Conservation (phyloP, 768 basidiomycete genomes). For the Tylopilus balloui region DNA sequence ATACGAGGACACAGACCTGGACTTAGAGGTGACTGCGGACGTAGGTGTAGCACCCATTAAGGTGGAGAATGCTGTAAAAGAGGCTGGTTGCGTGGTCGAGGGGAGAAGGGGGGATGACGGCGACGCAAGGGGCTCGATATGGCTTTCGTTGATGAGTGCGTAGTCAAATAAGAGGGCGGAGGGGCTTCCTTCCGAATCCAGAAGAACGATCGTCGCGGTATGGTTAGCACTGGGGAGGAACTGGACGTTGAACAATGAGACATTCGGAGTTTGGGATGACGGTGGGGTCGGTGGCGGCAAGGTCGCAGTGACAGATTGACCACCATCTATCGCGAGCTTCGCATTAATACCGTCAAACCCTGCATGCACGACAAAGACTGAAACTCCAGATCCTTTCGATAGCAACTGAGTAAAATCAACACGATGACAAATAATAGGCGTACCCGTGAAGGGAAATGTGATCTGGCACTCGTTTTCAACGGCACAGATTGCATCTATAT, state of each 20-base stretch:
- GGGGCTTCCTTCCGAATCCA: slow-evolving; percentile 2
- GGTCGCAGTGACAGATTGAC: not conserved
- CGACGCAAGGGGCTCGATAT: not conserved
- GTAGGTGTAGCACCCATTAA: not conserved
- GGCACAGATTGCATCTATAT: slow-evolving; percentile 9
- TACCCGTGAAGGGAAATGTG: slow-evolving; percentile 16
- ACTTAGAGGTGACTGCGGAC: not conserved
- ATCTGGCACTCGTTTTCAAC: slow-evolving; percentile 3
- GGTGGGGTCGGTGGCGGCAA: slow-evolving; percentile 8
- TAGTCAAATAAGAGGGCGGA: slow-evolving; percentile 16
- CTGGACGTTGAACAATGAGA: slow-evolving; percentile 14
- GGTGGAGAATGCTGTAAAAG: not conserved
- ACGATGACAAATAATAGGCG: not conserved
- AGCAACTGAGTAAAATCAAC: not conserved
- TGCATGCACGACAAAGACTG: slow-evolving; percentile 11
- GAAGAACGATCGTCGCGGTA: slow-evolving; percentile 6
- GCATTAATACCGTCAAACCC: slow-evolving; percentile 11
- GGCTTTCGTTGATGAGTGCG: slow-evolving; percentile 11
- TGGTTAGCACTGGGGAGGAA: slow-evolving; percentile 7
- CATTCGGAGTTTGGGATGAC: slow-evolving; percentile 10
- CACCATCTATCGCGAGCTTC: slow-evolving; percentile 12
- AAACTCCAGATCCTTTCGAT: slow-evolving; percentile 14
- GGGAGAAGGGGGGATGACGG: not conserved
- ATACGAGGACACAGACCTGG: not conserved
- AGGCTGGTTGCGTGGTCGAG: too few relatives aligned